phyloP scores from a whole-genome alignment of 78 protist species.

The Cavenderia fasciculata region DNA sequence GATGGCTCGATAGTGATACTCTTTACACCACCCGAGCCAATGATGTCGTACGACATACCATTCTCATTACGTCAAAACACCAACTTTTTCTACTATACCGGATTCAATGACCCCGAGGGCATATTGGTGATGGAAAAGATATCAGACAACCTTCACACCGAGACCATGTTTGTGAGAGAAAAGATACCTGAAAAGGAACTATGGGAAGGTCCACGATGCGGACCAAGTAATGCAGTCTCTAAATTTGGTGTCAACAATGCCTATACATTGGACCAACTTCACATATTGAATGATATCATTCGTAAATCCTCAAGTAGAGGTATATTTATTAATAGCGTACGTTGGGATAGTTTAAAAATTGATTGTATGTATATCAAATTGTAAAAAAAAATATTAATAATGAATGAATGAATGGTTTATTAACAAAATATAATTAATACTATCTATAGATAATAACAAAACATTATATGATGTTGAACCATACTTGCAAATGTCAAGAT shows the following conservation, averaged over 20 bases:
- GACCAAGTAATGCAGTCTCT: conserved; percentile 35
- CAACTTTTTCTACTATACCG: conserved; percentile 86
- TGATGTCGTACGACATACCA: conserved; percentile 84
- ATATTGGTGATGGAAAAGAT: conserved; percentile 48
- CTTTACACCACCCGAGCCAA: conserved; percentile 53
- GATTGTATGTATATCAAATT: too few relatives aligned
- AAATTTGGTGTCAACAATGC: conserved; percentile 78
- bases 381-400: too few relatives aligned
- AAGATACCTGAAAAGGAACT: conserved; percentile 34
- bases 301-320: too few relatives aligned
- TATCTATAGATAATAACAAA: too few relatives aligned
- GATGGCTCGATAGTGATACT: conserved; percentile 13
- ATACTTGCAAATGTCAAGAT: conserved; percentile 4
- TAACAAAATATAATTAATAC: too few relatives aligned
- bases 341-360: background rate
- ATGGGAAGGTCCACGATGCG: conserved; percentile 89
- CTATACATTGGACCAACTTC: background rate
- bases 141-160: background rate
- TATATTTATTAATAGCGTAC: background rate
- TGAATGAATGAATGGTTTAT: too few relatives aligned
- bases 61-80: conserved; percentile 76
- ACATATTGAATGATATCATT: background rate
- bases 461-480: background rate
- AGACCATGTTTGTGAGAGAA: conserved; percentile 31
- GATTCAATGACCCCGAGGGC: conserved; percentile 86